phyloP scores from a whole-genome alignment of 495 filamentous ascomycete species.

The Aspergillus bertholletiae region DNA sequence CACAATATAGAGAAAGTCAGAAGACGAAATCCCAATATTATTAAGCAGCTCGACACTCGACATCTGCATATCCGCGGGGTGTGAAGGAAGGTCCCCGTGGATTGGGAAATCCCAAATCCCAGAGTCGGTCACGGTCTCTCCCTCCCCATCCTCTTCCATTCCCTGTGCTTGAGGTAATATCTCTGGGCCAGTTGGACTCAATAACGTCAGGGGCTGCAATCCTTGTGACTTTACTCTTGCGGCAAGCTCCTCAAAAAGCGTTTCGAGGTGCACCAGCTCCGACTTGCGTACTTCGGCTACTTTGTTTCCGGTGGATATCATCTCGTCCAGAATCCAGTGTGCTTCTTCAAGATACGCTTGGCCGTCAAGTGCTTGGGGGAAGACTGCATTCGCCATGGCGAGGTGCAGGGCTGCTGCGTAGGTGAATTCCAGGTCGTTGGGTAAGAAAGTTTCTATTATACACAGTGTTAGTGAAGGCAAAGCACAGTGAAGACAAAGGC shows the following conservation, averaged over 20 bases:
- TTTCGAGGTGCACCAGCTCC: constrained; percentile 23
- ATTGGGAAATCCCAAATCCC: too few relatives aligned
- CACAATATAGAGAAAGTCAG: constrained; percentile 26
- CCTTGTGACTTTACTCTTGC: constrained; percentile 14
- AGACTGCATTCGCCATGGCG: constrained; percentile 27
- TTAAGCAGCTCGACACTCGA: constrained; percentile 20
- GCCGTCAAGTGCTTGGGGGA: constrained; percentile 19
- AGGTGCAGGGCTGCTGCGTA: constrained; percentile 33
- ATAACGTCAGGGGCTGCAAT: constrained; percentile 15
- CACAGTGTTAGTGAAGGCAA: too few relatives aligned
- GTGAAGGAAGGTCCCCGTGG: neutral
- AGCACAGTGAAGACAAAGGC: too few relatives aligned
- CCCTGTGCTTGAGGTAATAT: neutral
- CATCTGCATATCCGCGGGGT: too few relatives aligned
- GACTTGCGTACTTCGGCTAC: constrained; percentile 25
- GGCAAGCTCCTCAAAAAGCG: constrained; percentile 21
- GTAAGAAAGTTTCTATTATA: constrained; percentile 39
- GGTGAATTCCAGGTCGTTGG: constrained; percentile 37
- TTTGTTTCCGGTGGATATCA: constrained; percentile 29
- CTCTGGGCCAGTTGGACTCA: neutral
- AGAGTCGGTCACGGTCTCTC: too few relatives aligned
- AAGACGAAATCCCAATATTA: constrained; percentile 30
- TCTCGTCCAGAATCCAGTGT: constrained; percentile 32
- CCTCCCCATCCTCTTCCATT: too few relatives aligned
- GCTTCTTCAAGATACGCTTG: constrained; percentile 16